phyloP scores from a whole-genome alignment of 495 filamentous ascomycete genomes.

The Aspergillus heteromorphus region DNA sequence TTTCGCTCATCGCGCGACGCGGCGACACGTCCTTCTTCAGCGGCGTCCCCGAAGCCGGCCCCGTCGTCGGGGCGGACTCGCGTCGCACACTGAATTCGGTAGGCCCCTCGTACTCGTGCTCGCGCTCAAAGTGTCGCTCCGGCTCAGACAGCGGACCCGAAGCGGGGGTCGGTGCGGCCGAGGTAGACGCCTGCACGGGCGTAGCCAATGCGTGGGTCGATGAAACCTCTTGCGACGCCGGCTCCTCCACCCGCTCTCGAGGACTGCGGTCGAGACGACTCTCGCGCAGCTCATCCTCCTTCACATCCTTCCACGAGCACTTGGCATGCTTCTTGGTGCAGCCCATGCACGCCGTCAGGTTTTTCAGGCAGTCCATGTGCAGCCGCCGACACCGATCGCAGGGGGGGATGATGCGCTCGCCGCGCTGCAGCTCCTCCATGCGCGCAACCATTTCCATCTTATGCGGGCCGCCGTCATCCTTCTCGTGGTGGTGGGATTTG shows the following conservation, averaged over 20 bases:
- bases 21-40: constrained; percentile 25
- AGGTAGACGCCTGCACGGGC: constrained; percentile 10
- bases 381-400: constrained; percentile 79
- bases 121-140: constrained; percentile 12
- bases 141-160: constrained; percentile 4
- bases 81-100: constrained; percentile 18
- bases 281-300: constrained; percentile 58
- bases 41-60: constrained; percentile 10
- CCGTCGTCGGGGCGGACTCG: constrained; percentile 30
- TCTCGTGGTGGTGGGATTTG: constrained; percentile 43
- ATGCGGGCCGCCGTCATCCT: constrained; percentile 57
- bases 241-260: constrained; percentile 20
- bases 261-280: constrained; percentile 14
- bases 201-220: constrained; percentile 1
- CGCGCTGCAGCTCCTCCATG: constrained; percentile 69
- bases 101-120: constrained; percentile 5
- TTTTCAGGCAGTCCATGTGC: constrained; percentile 76
- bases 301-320: constrained; percentile 74
- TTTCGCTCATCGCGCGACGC: constrained; percentile 40
- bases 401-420: constrained; percentile 67
- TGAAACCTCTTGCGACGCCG: constrained; percentile 12
- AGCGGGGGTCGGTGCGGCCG: constrained; percentile 16
- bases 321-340: constrained; percentile 87
- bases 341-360: constrained; percentile 76
- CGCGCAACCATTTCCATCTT: constrained; percentile 63